A percentile compares a stretch with the other conserved stretches of the same genome.
Evolutionary conservation across 2,329 filamentous ascomycete genomes (phyloP).

Genomic region (Neurospora sp.): DNA sequence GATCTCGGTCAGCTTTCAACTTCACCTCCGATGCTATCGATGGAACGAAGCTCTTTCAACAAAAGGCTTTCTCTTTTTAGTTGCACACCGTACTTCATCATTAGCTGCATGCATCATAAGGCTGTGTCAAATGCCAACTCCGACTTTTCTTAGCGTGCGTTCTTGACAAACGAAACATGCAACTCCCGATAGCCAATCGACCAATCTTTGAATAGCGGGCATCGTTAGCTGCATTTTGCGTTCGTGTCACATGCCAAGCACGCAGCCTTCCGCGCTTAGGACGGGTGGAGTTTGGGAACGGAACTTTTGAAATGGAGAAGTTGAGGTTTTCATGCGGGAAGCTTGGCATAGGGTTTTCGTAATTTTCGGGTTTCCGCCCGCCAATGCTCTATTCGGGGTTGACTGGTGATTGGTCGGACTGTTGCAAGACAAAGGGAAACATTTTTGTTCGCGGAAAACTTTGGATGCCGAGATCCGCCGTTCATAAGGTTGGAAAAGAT

Average conservation of each 20-base stretch:
- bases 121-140: neutral
- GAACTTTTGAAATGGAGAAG: neutral
- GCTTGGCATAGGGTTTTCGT: neutral
- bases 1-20: neutral
- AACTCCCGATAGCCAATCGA: neutral
- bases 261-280: neutral
- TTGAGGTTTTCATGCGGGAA: neutral
- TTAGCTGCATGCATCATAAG: neutral
- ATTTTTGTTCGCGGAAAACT: neutral
- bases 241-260: neutral
- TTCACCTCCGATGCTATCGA: neutral
- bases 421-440: neutral
- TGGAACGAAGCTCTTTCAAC: no score
- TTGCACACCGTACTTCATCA: neutral
- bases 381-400: neutral
- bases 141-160: neutral
- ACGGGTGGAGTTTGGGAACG: neutral
- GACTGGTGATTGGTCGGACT: neutral
- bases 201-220: neutral
- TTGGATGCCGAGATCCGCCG: neutral
- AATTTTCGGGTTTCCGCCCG: neutral
- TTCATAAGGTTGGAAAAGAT: neutral
- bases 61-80: neutral
- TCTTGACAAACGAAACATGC: neutral
- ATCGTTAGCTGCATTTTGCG: neutral